These are phyloP conservation scores for Chimonanthus salicifolius DNA, from an alignment of 164 flowering plant species.

Conservation along the genomic window DNA sequence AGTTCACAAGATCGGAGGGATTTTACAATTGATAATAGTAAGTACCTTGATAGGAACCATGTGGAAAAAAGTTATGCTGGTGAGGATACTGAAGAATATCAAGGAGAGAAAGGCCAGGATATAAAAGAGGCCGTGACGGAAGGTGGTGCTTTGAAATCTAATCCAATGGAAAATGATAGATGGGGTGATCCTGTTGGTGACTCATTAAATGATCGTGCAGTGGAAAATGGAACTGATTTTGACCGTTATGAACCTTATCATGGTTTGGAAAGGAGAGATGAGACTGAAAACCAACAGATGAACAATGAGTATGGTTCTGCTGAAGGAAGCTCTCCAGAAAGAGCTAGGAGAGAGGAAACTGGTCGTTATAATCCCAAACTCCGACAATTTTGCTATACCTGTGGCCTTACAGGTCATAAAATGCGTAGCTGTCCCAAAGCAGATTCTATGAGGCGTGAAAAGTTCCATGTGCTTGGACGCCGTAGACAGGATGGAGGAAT, in stretches of 20 bases:
- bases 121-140: slow-evolving; percentile 14
- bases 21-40: slow-evolving; percentile 7
- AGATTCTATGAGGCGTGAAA: slow-evolving; percentile 17
- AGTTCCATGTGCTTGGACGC: slow-evolving; percentile 13
- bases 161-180: slow-evolving; percentile 33
- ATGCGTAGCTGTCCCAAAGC: slow-evolving; percentile 31
- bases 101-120: slow-evolving; percentile 18
- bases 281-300: slow-evolving; percentile 17
- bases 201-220: slow-evolving; percentile 14
- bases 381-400: slow-evolving; percentile 25
- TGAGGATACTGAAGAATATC: slow-evolving; percentile 11
- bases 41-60: slow-evolving; percentile 14
- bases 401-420: slow-evolving; percentile 40
- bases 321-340: slow-evolving; percentile 14
- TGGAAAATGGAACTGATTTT: slow-evolving; percentile 29
- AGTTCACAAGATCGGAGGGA: slow-evolving; percentile 18
- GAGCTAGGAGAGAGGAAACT: slow-evolving; percentile 5
- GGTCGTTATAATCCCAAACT: slow-evolving; percentile 13
- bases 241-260: slow-evolving; percentile 42
- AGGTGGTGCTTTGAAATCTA: slow-evolving; percentile 17
- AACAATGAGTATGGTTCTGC: slow-evolving; percentile 21
- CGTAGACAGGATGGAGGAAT: slow-evolving; percentile 15
- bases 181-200: slow-evolving; percentile 32
- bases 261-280: slow-evolving; percentile 26
- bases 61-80: slow-evolving; percentile 8